Evolutionary conservation across 1,284 basidiomycete genomes (phyloP), one percentile per base, ranked within the genome.

Genomic region (Cystobasidium pallidum): DNA sequence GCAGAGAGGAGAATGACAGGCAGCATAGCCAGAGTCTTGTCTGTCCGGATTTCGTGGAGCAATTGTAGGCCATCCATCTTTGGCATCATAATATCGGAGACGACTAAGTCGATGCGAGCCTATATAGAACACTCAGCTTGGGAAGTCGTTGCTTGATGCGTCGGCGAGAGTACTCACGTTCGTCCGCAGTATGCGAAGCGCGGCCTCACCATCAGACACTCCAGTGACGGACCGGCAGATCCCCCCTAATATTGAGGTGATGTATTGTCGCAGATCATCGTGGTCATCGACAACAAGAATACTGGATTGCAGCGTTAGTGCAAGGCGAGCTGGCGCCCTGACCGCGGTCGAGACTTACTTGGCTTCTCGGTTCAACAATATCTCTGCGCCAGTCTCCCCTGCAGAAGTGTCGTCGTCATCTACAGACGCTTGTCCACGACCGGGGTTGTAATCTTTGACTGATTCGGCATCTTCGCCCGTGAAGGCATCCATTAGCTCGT

Each of bases 1-100:
- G 78, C 78, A 2, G 75, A 76, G 30, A 79, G 61, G 65, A 79
- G 74, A 65, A 79, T 74, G 73, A 79, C 72, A 4, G 78, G 77
- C 2, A 79, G 43, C 72, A 76, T 13, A 24, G 52, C 15, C 13
- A 68, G 28, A 24, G 21, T 24, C 28, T 73, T 65, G 55, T 78
- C 73, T 8, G 65, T 55, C 4, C 78, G 75, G 13, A 79, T 57
- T 0, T 63, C 71, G 19, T 72, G 36, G 3, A 77, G 65, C 28
- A 78, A 67, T 63, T 78, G 72, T 52, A 74, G 67, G 3, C 78
- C 78, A 43, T 57, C 66, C 39, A 77, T 72, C 28, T 51, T 47
- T 0, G 75, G 76, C 76, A 76, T 75, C 70, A 70, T 72, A 43
- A 67, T 30, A 63, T 66, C 73, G 11, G 58, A 68, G 4, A 72